Percentiles rank a stretch among this genome's conserved stretches.
These are phyloP conservation scores for Sherardia arvensis DNA, from an alignment of 257 asterid species.

Conservation along the genomic window DNA sequence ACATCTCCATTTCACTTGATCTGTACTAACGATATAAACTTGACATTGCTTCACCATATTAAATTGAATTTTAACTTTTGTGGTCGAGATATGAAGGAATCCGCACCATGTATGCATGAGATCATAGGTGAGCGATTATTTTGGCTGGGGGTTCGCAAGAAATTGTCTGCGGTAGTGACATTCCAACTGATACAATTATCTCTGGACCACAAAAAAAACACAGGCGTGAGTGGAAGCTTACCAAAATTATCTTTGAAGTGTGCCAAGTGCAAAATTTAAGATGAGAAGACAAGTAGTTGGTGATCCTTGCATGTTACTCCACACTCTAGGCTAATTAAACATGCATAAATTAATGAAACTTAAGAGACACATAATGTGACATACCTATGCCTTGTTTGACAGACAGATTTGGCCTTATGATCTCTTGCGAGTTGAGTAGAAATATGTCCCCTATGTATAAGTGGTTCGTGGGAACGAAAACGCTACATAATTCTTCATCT, in stretches of 20 bases:
- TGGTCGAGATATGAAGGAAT: background rate
- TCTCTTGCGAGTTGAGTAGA: constrained; percentile 64
- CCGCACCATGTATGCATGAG: constrained; percentile 15
- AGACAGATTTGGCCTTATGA: constrained; percentile 76
- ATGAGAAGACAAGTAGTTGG: background rate
- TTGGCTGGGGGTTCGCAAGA: constrained; percentile 36
- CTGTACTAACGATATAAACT: background rate
- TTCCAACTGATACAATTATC: constrained; percentile 85
- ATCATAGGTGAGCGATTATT: constrained; percentile 33
- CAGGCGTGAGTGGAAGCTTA: background rate
- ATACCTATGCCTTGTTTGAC: constrained; percentile 86
- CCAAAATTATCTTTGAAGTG: background rate
- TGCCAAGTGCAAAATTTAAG: background rate
- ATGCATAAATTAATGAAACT: background rate
- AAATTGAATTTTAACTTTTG: background rate
- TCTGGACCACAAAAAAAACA: constrained; percentile 33
- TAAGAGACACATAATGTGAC: constrained; percentile 8
- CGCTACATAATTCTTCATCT: constrained; percentile 79
- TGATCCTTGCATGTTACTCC: background rate
- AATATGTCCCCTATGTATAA: constrained; percentile 78
- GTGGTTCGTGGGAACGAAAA: constrained; percentile 85
- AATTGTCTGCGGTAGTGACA: constrained; percentile 83
- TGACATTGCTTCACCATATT: background rate
- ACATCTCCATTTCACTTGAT: constrained; percentile 1
- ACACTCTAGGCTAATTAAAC: background rate